phyloP scores from a whole-genome alignment of 2,329 filamentous ascomycete genomes.

The Metarhizium guizhouense region DNA sequence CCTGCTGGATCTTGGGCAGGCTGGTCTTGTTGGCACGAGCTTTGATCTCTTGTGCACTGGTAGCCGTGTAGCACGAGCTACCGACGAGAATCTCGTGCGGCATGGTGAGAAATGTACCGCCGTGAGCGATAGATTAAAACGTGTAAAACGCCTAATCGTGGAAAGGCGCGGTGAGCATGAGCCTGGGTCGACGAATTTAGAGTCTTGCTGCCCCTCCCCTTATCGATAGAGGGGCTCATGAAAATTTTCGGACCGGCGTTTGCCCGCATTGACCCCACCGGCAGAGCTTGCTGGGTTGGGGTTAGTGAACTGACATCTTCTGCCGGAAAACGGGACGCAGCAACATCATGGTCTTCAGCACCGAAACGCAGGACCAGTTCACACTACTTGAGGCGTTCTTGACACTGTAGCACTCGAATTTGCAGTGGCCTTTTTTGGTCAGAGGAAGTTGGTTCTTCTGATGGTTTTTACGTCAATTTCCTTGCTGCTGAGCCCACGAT shows the following conservation, averaged over 20 bases:
- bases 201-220: constrained; percentile 10
- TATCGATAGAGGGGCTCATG: constrained; percentile 12
- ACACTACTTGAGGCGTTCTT: no score
- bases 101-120: constrained; percentile 16
- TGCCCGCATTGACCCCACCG: background rate
- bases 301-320: no score
- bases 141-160: background rate
- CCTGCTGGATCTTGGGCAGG: constrained; percentile 34
- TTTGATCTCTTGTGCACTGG: constrained; percentile 34
- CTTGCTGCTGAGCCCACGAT: no score
- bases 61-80: constrained; percentile 40
- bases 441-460: no score
- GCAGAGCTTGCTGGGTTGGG: background rate
- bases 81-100: constrained; percentile 28
- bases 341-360: no score
- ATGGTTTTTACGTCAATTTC: no score
- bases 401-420: no score
- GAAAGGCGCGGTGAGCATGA: background rate
- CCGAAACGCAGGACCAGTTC: no score
- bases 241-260: constrained; percentile 13
- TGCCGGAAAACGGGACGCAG: no score
- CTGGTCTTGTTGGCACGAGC: constrained; percentile 34
- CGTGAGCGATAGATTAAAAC: constrained; percentile 1
- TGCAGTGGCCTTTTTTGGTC: no score
- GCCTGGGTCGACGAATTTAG: background rate